Conservation (phyloP, 1,139 yeast genomes). For the Candida pseudocylindracea region DNA sequence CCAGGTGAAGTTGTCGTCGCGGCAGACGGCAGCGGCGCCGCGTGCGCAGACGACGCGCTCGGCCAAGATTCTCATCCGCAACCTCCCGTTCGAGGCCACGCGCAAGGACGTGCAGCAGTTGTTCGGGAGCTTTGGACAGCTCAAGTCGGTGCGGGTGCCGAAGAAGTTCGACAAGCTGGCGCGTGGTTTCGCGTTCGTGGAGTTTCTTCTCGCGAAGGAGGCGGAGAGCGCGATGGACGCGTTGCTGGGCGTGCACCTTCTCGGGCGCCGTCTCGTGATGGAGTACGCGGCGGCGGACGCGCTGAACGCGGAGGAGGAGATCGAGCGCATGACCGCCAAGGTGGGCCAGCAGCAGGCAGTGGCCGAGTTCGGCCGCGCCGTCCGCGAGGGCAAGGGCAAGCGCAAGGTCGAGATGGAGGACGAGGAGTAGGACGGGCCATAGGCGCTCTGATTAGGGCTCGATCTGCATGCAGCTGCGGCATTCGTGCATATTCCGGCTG, state of each 20-base stretch:
- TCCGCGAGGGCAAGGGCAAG: constrained; percentile 24
- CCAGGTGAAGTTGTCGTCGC: constrained; percentile 72
- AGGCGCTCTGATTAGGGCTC: no score
- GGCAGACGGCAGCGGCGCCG: constrained; percentile 15
- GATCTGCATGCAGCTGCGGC: no score
- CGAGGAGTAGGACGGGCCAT: background rate
- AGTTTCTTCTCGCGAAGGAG: constrained; percentile 69
- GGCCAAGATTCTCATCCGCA: constrained; percentile 77
- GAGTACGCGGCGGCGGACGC: constrained; percentile 78
- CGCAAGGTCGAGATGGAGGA: background rate
- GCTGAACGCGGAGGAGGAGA: constrained; percentile 72
- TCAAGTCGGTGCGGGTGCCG: constrained; percentile 90
- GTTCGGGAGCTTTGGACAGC: constrained; percentile 84
- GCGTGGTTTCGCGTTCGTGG: constrained; percentile 96
- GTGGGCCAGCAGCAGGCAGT: constrained; percentile 67
- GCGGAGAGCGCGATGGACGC: constrained; percentile 94
- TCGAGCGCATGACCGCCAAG: constrained; percentile 72
- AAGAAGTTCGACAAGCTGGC: constrained; percentile 88
- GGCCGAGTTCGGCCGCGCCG: constrained; percentile 48
- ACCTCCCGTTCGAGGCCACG: constrained; percentile 90
- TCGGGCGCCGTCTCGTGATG: constrained; percentile 91
- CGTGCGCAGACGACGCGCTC: constrained; percentile 13
- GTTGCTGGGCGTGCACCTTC: constrained; percentile 84
- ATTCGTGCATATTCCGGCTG: background rate
- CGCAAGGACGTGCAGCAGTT: constrained; percentile 79